Conservation (phyloP, 495 filamentous ascomycete species). For the Daldinia vernicosa region DNA sequence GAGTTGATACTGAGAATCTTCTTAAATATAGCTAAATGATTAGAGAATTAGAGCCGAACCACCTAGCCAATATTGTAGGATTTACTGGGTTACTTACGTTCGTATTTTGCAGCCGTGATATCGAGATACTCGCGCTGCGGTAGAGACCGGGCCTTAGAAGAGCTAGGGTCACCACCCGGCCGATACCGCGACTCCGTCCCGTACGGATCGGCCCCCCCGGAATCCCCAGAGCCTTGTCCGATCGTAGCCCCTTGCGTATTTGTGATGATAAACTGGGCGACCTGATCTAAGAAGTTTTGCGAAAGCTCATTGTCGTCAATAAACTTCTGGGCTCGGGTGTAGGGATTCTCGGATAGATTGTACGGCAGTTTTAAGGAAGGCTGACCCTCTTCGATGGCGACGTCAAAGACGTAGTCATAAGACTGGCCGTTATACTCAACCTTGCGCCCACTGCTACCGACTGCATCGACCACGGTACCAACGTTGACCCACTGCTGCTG, state of each 20-base stretch:
- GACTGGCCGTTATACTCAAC: conserved; percentile 82
- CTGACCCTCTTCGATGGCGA: conserved; percentile 95
- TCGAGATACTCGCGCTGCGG: conserved; percentile 88
- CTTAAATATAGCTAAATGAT: conserved; percentile 67
- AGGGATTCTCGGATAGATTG: conserved; percentile 91
- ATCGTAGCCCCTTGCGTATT: conserved; percentile 89
- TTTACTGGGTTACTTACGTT: conserved; percentile 40
- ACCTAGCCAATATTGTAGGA: conserved; percentile 48
- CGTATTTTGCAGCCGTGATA: conserved; percentile 61
- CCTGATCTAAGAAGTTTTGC: conserved; percentile 88
- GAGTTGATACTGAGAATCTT: conserved; percentile 79
- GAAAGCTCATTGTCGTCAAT: conserved; percentile 90
- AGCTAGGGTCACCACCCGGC: conserved; percentile 62
- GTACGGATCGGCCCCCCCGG: conserved; percentile 71
- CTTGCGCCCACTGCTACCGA: conserved; percentile 78
- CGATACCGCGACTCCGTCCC: conserved; percentile 80
- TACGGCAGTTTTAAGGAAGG: conserved; percentile 93
- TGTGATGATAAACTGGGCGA: conserved; percentile 89
- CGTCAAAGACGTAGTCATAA: conserved; percentile 98
- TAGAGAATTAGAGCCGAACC: conserved; percentile 56
- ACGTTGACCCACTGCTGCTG: conserved; percentile 79
- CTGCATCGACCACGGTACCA: conserved; percentile 91
- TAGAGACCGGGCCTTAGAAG: conserved; percentile 67
- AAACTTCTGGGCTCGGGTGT: conserved; percentile 91
- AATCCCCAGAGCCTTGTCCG: conserved; percentile 59